Evolutionary conservation across 1,284 basidiomycete species (phyloP).

Genomic region (Irpex sp.): DNA sequence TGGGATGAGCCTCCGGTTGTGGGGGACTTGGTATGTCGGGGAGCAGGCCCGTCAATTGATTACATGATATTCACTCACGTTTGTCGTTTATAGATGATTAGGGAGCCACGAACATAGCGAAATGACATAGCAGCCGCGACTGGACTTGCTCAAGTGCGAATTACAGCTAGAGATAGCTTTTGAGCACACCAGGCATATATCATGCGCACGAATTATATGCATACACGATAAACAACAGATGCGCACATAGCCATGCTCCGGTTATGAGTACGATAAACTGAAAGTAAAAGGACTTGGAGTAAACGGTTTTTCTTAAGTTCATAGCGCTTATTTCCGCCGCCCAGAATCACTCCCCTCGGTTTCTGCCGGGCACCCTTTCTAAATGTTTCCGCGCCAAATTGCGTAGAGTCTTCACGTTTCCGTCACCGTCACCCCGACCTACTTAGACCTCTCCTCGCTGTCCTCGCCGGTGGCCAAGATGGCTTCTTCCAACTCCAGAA

Average conservation of each 20-base stretch:
- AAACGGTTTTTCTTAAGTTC: too few species aligned
- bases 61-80: not conserved
- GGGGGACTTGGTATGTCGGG: slow-evolving; percentile 3
- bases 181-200: too few species aligned
- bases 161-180: too few species aligned
- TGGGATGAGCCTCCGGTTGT: slow-evolving; percentile 6
- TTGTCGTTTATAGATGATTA: not conserved
- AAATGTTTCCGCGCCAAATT: slow-evolving; percentile 4
- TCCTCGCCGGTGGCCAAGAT: slow-evolving; percentile 16
- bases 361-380: slow-evolving; percentile 1
- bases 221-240: too few species aligned
- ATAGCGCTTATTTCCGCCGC: too few species aligned
- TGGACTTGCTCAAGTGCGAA: too few species aligned
- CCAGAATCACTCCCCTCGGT: not conserved
- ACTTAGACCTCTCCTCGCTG: not conserved
- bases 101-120: not conserved
- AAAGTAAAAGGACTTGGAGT: too few species aligned
- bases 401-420: not conserved
- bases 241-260: too few species aligned
- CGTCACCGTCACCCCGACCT: not conserved
- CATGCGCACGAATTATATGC: too few species aligned
- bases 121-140: too few species aligned
- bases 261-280: too few species aligned
- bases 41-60: too few species aligned
- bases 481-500: slow-evolving; percentile 23